phyloP scores from a whole-genome alignment of 495 filamentous ascomycete species.

The Penicillium waksmanii region DNA sequence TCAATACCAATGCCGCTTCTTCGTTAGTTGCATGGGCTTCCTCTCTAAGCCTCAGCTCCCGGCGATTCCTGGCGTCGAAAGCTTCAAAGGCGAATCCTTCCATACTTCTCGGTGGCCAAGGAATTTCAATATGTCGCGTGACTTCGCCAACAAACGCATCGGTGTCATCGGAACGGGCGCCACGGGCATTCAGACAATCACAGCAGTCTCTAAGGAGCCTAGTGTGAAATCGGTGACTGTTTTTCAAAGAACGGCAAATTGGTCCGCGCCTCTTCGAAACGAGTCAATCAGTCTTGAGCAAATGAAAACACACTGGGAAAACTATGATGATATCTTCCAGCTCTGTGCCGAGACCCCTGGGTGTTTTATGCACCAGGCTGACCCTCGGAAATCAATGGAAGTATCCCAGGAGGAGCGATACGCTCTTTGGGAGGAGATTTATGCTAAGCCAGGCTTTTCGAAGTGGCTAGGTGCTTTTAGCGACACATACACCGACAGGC shows the following conservation, averaged over 20 bases:
- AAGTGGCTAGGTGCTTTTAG: conserved; percentile 35
- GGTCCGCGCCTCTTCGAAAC: conserved; percentile 45
- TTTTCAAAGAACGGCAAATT: conserved; percentile 56
- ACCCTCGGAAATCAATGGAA: conserved; percentile 27
- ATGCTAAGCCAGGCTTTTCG: conserved; percentile 31
- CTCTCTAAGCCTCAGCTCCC: conserved; percentile 36
- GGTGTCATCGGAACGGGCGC: conserved; percentile 56
- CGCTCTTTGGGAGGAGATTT: conserved; percentile 32
- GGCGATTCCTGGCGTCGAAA: conserved; percentile 27
- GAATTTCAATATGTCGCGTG: conserved; percentile 33
- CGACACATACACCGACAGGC: conserved; percentile 30
- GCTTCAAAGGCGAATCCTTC: conserved; percentile 34
- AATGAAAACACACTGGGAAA: conserved; percentile 44
- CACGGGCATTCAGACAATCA: conserved; percentile 51
- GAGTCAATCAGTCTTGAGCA: conserved; percentile 44
- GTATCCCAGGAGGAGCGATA: conserved; percentile 24
- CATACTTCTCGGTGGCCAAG: conserved; percentile 50
- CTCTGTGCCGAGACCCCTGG: conserved; percentile 45
- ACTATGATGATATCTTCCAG: conserved; percentile 47
- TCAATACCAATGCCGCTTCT: conserved; percentile 19
- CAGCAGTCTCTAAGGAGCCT: conserved; percentile 27
- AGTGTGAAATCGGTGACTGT: conserved; percentile 38
- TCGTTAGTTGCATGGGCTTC: conserved; percentile 28
- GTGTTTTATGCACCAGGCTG: conserved; percentile 45
- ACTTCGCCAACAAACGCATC: conserved; percentile 45